These are phyloP conservation scores for Auricularia cornea DNA, from an alignment of 768 basidiomycete species.

Conservation along the genomic window DNA sequence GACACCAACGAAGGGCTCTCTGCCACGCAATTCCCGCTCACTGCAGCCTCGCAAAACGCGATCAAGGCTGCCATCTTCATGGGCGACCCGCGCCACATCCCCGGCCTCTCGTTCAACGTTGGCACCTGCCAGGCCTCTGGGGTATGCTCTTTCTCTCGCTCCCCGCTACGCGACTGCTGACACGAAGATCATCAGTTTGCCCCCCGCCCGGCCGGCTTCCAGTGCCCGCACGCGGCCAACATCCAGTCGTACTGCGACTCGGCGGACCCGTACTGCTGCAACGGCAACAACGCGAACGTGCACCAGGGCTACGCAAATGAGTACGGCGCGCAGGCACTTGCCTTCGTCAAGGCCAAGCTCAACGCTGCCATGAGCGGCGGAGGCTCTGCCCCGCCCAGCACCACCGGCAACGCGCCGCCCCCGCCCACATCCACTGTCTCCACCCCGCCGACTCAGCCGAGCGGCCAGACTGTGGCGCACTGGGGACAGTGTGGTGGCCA, in stretches of 20 bases:
- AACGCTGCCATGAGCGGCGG: slow-evolving; percentile 2
- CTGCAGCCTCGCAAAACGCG: not conserved
- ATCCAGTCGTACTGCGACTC: slow-evolving; percentile 5
- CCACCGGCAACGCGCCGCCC: not conserved
- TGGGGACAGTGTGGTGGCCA: slow-evolving; percentile 7
- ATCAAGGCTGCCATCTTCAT: slow-evolving; percentile 3
- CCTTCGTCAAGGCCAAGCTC: slow-evolving; percentile 7
- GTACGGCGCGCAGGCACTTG: slow-evolving; percentile 2
- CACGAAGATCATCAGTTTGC: not conserved
- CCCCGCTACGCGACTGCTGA: not conserved
- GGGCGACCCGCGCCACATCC: slow-evolving; percentile 3
- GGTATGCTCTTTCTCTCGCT: not conserved
- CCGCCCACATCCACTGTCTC: not conserved
- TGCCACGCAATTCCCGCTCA: not conserved
- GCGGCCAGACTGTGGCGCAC: not conserved
- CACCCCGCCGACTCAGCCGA: not conserved
- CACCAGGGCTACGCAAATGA: slow-evolving; percentile 8
- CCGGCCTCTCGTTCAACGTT: slow-evolving; percentile 1
- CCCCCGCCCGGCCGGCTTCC: slow-evolving; percentile 1
- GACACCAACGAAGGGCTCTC: slow-evolving; percentile 2
- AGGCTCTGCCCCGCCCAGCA: not conserved
- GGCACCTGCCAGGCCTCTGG: not conserved
- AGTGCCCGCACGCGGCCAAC: not conserved
- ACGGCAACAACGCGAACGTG: slow-evolving; percentile 4
- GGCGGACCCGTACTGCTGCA: slow-evolving; percentile 9